Evolutionary conservation across 306 rosid species (phyloP).

Genomic region (cucumber (Cucumis sativus)): Cucumber_9930_V3 NC_026657.2:37637501-37638000

Average conservation of each 20-base stretch:
- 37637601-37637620: no score
- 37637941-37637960: not conserved
- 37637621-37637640: no score
- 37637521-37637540: constrained; percentile 42
- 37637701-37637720: constrained; percentile 45
- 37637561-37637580: constrained; percentile 37
- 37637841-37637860: constrained; percentile 29
- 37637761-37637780: constrained; percentile 62
- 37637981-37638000: no score
- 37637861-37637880: not conserved
- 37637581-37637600: constrained; percentile 32
- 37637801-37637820: constrained; percentile 49
- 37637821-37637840: constrained; percentile 53
- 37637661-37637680: no score
- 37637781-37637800: constrained; percentile 46
- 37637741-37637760: constrained; percentile 31
- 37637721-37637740: constrained; percentile 54
- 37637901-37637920: not conserved
- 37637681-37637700: constrained; percentile 2
- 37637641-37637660: no score
- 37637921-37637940: no score
- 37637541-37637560: constrained; percentile 59
- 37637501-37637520: constrained; percentile 57
- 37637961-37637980: no score
- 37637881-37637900: not conserved